A percentile compares a stretch with the other conserved stretches of the same genome.
Evolutionary conservation across 371 early-diverging fungal species (phyloP).

Genomic region (Mucor plumbeus): DNA sequence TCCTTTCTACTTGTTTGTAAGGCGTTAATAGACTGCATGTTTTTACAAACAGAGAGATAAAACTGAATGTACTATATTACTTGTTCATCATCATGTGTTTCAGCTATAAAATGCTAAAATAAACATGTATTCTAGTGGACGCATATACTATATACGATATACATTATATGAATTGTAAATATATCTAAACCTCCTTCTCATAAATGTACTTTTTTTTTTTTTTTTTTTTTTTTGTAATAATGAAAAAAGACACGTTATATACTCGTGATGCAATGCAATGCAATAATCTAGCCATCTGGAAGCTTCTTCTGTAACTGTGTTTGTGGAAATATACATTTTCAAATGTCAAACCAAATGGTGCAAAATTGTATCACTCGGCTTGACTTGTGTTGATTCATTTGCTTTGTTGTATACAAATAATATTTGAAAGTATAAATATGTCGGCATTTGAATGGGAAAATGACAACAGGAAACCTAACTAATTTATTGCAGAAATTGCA

Average conservation of each 20-base stretch:
- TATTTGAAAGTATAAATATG: too few relatives aligned
- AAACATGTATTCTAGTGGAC: background rate
- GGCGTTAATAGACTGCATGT: background rate
- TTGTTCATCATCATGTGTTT: background rate
- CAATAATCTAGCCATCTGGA: background rate
- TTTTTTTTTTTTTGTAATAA: too few relatives aligned
- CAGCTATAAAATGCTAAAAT: background rate
- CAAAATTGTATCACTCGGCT: background rate
- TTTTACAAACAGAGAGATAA: background rate
- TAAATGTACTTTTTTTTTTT: too few relatives aligned
- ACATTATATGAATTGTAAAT: background rate
- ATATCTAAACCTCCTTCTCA: background rate
- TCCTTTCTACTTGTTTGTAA: background rate
- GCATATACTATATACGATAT: background rate
- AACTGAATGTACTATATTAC: background rate
- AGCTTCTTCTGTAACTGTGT: background rate
- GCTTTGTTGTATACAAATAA: too few relatives aligned
- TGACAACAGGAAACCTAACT: too few relatives aligned
- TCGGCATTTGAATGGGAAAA: too few relatives aligned
- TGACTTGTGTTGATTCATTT: too few relatives aligned
- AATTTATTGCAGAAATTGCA: too few relatives aligned
- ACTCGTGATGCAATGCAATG: background rate
- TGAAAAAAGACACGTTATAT: background rate
- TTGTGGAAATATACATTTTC: background rate
- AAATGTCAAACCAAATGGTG: constrained; percentile 7